A percentile compares a stretch with the other conserved stretches of the same genome.
Evolutionary conservation across 1,284 basidiomycete genomes (phyloP).

Genomic region (Naganishia albida): DNA sequence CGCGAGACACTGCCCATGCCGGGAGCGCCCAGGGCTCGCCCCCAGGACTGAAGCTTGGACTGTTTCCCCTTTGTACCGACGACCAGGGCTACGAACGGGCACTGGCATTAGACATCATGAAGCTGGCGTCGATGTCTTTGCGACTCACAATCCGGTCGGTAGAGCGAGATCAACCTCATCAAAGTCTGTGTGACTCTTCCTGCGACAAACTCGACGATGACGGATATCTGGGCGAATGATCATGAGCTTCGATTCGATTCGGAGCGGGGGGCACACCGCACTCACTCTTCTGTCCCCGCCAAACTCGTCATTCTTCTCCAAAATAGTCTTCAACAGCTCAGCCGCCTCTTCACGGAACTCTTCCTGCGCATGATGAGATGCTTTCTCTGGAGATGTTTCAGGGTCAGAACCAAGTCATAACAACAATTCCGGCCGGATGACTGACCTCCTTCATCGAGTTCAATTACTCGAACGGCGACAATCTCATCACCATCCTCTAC

Average conservation of each 20-base stretch:
- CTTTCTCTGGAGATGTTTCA: constrained; percentile 61
- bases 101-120: neutral
- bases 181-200: constrained; percentile 86
- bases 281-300: constrained; percentile 73
- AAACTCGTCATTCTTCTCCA: constrained; percentile 76
- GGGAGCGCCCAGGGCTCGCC: constrained; percentile 61
- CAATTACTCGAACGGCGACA: constrained; percentile 86
- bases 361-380: constrained; percentile 63
- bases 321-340: constrained; percentile 75
- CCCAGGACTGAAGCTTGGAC: constrained; percentile 62
- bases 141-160: constrained; percentile 76
- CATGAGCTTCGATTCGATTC: constrained; percentile 21
- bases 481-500: constrained; percentile 93
- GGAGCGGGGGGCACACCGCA: neutral
- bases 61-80: constrained; percentile 83
- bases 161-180: constrained; percentile 88
- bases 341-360: constrained; percentile 83
- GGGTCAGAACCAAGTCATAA: constrained; percentile 27
- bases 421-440: constrained; percentile 6
- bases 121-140: neutral
- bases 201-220: constrained; percentile 91
- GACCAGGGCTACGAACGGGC: constrained; percentile 64
- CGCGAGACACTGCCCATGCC: constrained; percentile 58
- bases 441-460: constrained; percentile 73
- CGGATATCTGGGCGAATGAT: constrained; percentile 64